phyloP scores from a whole-genome alignment of 2,329 filamentous ascomycete species.

The Tothia fuscella region DNA sequence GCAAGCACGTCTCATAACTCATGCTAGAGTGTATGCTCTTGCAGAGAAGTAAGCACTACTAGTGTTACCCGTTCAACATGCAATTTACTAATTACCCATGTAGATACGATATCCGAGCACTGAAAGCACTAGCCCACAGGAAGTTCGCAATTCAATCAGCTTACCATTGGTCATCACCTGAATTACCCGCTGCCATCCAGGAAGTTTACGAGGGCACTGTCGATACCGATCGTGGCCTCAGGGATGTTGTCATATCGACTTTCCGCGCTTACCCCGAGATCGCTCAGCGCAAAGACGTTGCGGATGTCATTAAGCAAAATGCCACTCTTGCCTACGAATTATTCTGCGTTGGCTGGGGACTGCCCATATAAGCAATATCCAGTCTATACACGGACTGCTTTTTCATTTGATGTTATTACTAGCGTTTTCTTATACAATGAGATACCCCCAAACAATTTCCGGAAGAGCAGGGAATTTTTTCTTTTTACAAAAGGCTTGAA shows the following conservation, averaged over 20 bases:
- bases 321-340: slow-evolving; percentile 37
- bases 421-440: too few species aligned
- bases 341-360: slow-evolving; percentile 34
- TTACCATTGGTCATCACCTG: slow-evolving; percentile 30
- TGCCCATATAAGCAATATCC: slow-evolving; percentile 25
- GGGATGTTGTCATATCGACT: slow-evolving; percentile 35
- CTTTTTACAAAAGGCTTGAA: too few species aligned
- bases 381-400: too few species aligned
- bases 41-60: slow-evolving; percentile 35
- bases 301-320: slow-evolving; percentile 30
- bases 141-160: slow-evolving; percentile 36
- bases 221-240: slow-evolving; percentile 36
- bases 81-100: slow-evolving; percentile 8
- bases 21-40: slow-evolving; percentile 37
- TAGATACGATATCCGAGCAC: slow-evolving; percentile 34
- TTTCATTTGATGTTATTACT: too few species aligned
- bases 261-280: slow-evolving; percentile 35
- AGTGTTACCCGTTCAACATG: too few species aligned
- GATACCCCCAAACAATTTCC: too few species aligned
- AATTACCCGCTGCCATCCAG: slow-evolving; percentile 36
- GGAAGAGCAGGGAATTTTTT: too few species aligned
- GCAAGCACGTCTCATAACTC: slow-evolving; percentile 31
- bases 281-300: slow-evolving; percentile 34
- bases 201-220: slow-evolving; percentile 38
- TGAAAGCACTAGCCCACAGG: slow-evolving; percentile 33